phyloP scores from a whole-genome alignment of 306 rosid species.

The Medicago truncatula region DNA sequence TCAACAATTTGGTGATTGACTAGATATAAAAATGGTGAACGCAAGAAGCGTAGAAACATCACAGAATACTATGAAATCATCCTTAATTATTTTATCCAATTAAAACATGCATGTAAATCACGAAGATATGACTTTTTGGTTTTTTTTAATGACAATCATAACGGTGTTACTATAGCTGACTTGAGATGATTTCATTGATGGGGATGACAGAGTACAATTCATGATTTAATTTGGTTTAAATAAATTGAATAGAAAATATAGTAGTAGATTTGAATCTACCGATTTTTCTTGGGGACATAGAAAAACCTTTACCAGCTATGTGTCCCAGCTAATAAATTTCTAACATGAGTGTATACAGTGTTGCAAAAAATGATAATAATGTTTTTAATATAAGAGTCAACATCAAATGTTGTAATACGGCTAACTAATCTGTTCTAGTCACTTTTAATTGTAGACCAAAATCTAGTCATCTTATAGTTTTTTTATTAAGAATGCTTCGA shows the following conservation, averaged over 20 bases:
- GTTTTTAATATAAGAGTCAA: conserved; percentile 35
- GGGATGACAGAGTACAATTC: conserved; percentile 13
- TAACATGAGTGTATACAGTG: conserved; percentile 19
- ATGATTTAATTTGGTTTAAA: conserved; percentile 12
- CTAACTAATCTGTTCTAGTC: conserved; percentile 15
- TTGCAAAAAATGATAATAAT: neutral
- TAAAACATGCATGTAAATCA: conserved; percentile 3
- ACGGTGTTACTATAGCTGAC: conserved; percentile 27
- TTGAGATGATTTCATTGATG: conserved; percentile 20
- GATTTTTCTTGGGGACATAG: neutral
- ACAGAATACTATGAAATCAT: neutral
- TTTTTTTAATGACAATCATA: neutral
- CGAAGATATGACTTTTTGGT: neutral
- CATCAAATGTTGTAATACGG: conserved; percentile 21
- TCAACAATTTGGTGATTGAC: conserved; percentile 23
- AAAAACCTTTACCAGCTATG: neutral
- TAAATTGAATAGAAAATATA: neutral
- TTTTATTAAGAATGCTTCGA: conserved; percentile 32
- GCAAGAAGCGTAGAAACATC: conserved; percentile 7
- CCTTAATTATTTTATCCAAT: conserved; percentile 1
- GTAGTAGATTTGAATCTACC: neutral
- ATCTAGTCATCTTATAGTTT: conserved; percentile 30
- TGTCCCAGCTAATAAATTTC: conserved; percentile 25
- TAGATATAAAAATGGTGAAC: neutral
- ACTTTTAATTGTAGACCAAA: neutral